Conservation (phyloP, 116 monocot species). For the Cymodocea nodosa region DNA sequence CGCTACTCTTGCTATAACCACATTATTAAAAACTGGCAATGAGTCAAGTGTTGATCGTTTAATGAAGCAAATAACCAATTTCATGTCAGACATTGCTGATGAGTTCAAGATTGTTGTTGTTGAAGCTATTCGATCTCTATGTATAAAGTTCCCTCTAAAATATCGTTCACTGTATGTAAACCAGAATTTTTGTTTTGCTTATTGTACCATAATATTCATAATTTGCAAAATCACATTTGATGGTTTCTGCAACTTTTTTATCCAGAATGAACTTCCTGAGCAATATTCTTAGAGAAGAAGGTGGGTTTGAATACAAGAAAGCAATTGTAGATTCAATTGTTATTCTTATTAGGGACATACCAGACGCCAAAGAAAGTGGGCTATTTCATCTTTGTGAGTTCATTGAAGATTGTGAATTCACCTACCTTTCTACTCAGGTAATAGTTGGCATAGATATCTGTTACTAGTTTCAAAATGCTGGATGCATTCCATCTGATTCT, state of each 20-base stretch:
- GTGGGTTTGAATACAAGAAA: slow-evolving; percentile 97
- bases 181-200: too few species aligned
- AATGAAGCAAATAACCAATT: slow-evolving; percentile 98
- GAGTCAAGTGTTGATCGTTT: slow-evolving; percentile 96
- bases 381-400: slow-evolving; percentile 97
- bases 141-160: slow-evolving; percentile 94
- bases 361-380: slow-evolving; percentile 97
- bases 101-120: slow-evolving; percentile 99
- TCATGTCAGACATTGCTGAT: slow-evolving; percentile 99
- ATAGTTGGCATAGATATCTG: neutral
- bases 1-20: slow-evolving; percentile 98
- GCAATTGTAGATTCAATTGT: slow-evolving; percentile 99
- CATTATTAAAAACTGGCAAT: slow-evolving; percentile 95
- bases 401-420: slow-evolving; percentile 99
- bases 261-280: slow-evolving; percentile 98
- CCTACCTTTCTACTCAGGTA: slow-evolving; percentile 98
- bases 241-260: too few species aligned
- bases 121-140: slow-evolving; percentile 92
- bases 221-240: too few species aligned
- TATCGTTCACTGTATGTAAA: slow-evolving; percentile 83
- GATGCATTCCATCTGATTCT: too few species aligned
- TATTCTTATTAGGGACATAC: slow-evolving; percentile 93
- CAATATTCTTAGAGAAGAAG: slow-evolving; percentile 97
- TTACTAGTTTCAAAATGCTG: too few species aligned
- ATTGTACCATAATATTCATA: too few species aligned